Evolutionary conservation across 495 filamentous ascomycete species (phyloP).

Genomic region (Apodospora peruviana): DNA sequence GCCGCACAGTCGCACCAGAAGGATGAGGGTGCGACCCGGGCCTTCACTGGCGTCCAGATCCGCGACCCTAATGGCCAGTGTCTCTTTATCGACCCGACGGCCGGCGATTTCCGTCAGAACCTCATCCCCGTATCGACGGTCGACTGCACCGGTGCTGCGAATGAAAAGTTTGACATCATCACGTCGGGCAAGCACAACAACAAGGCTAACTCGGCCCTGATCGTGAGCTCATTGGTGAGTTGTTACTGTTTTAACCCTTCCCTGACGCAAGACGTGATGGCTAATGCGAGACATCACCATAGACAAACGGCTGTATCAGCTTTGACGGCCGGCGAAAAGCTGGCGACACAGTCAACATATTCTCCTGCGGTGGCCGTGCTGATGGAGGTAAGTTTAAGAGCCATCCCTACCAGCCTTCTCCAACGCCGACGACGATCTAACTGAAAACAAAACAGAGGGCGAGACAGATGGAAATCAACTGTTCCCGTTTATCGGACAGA

Average conservation of each 20-base stretch:
- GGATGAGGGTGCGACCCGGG: constrained; percentile 42
- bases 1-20: constrained; percentile 41
- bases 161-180: constrained; percentile 52
- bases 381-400: constrained; percentile 36
- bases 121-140: constrained; percentile 45
- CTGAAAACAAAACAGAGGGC: constrained; percentile 22
- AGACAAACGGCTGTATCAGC: constrained; percentile 47
- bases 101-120: constrained; percentile 52
- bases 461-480: constrained; percentile 37
- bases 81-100: constrained; percentile 47
- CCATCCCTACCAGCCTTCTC: not conserved
- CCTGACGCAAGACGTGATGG: not conserved
- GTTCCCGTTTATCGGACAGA: constrained; percentile 35
- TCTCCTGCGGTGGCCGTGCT: constrained; percentile 49
- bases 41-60: constrained; percentile 42
- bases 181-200: constrained; percentile 45
- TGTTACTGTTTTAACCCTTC: constrained; percentile 3
- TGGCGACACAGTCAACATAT: constrained; percentile 45
- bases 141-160: constrained; percentile 37
- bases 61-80: constrained; percentile 45
- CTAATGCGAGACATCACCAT: no score
- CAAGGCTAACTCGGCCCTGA: constrained; percentile 27
- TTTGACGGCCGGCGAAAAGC: constrained; percentile 39
- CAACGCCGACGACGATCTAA: not conserved
- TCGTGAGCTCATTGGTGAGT: constrained; percentile 43